Evolutionary conservation across 441 rosid species (phyloP), one percentile per base, ranked within the genome.

Genomic region (Populus hybrid): DNA sequence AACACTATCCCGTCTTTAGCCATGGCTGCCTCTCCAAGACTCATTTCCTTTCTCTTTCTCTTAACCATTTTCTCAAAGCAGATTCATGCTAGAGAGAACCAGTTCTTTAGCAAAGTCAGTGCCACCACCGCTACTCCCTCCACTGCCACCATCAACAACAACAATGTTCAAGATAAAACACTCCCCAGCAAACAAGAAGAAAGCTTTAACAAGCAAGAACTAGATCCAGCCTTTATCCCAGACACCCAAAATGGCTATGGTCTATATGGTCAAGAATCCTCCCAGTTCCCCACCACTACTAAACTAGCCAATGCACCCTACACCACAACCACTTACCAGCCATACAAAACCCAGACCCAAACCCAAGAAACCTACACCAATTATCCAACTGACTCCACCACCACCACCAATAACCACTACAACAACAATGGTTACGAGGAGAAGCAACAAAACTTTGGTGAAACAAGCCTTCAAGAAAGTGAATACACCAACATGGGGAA

Each of bases 71-170:
- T 86, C 81, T 85, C 87, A 64, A 9, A 73, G 18, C 86, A 85
- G 67, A 80, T 80, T 70, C 85, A 87, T 70, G 93, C 89, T 4
- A 86, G 95, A 83, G 94, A 93, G n/a, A 87, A 91, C 84, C 88
- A 83, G 23, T 89, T 93, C 89, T 94, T 94, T 70, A 90, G 90
- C 84, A 93, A 91, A 79, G 87, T 89, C 75, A 79, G 80, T 64
- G 66, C 35, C 77, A 20, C 78, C 16, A 46, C 78, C 50, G 24
- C 80, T 65, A 34, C 83, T 57, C 69, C 73, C 82, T 28, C 73
- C 64, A 30, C 73, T 20, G 26, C 64, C 42, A 28, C 79, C 53
- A 35, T 36, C 84, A 76, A 74, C 75, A 75, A 74, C 71, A 75
- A 83, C 10, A 75, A 71, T 71, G 53, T 76, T 42, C 75, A 79